Evolutionary conservation across 2,329 filamentous ascomycete species (phyloP).

Genomic region (Alternaria rosae): DNA sequence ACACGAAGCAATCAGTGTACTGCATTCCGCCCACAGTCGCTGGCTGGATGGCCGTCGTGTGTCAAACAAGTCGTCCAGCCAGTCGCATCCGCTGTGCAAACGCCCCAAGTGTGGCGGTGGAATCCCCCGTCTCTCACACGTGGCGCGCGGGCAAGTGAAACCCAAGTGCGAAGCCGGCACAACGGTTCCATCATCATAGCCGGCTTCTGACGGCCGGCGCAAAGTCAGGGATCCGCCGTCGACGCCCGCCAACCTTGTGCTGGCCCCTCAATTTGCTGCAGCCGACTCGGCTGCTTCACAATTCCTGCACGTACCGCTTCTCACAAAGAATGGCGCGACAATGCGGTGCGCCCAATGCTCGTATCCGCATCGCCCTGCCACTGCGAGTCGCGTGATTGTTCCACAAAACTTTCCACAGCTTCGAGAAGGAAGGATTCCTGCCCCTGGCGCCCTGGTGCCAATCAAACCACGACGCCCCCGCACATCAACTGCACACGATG

Average conservation of each 20-base stretch:
- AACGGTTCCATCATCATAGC: slow-evolving; percentile 35
- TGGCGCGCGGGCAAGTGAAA: slow-evolving; percentile 39
- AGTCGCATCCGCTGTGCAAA: slow-evolving; percentile 15
- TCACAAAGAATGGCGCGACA: slow-evolving; percentile 9
- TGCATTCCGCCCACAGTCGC: slow-evolving; percentile 6
- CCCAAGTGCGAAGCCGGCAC: slow-evolving; percentile 36
- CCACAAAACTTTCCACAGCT: slow-evolving; percentile 23
- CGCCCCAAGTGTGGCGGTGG: slow-evolving; percentile 26
- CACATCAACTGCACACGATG: slow-evolving; percentile 22
- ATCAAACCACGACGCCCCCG: slow-evolving; percentile 34
- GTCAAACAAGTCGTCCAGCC: slow-evolving; percentile 22
- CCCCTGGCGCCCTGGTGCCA: slow-evolving; percentile 34
- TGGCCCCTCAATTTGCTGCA: slow-evolving; percentile 13
- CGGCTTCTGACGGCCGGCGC: slow-evolving; percentile 31
- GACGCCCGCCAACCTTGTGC: background rate
- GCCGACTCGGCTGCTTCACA: slow-evolving; percentile 14
- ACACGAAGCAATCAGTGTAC: slow-evolving; percentile 13
- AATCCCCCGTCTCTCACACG: slow-evolving; percentile 26
- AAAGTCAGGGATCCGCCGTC: slow-evolving; percentile 25
- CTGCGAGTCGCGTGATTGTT: slow-evolving; percentile 38
- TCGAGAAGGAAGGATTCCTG: slow-evolving; percentile 39
- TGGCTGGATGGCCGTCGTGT: slow-evolving; percentile 16
- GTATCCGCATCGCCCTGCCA: slow-evolving; percentile 11
- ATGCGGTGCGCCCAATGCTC: slow-evolving; percentile 2
- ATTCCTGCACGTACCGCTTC: background rate